Base-by-base conservation (phyloP, 768 basidiomycete genomes). In the Cantharellus anzutake region DNA sequence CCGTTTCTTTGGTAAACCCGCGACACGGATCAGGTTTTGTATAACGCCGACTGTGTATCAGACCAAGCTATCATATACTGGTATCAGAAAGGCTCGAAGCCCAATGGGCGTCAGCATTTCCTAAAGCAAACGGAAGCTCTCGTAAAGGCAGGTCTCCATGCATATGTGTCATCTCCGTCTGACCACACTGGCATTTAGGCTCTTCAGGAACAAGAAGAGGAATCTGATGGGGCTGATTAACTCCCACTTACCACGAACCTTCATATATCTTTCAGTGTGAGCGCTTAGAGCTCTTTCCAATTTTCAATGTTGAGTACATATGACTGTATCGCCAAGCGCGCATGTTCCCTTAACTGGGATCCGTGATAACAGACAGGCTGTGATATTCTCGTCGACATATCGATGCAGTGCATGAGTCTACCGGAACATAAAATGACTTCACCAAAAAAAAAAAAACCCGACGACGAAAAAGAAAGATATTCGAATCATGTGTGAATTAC, bases 11-110 rank as follows among this genome's bases (percentile, higher is more conserved):
- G 5, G 50, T 62, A 29, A 62, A 41, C 41, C 14, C 56, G 38
- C n/a, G 14, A 39, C 41, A 55, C 56, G 52, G 40, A 29, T 50
- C 66, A 91, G 88, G 84, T 93, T 65, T 76, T 97, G 70, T 97
- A 96, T 74, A 93, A 93, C 73, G 83, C 86, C 67, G 94, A 99
- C 66, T 91, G 91, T 71, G 78, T 97, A 65, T 87, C 91, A 59
- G 91, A 93, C 68, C 85, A 93, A 68, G 92, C 93, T 62, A 93
- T 99, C 67, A 85, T 97, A 61, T 98, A 96, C 71, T 99, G 94
- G 94, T 76, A 90, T 72, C 84, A 88, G 73, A 99, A 99, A 73
- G 94, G 96, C 57, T 86, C 92, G 55, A 96, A 91, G 72, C 80
- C 90, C 0, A 89, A 97, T 71, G 94, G 93, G 56, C 83, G 85